Base-by-base conservation (phyloP, 331 rosid genomes). In the Quercus lobata region DNA sequence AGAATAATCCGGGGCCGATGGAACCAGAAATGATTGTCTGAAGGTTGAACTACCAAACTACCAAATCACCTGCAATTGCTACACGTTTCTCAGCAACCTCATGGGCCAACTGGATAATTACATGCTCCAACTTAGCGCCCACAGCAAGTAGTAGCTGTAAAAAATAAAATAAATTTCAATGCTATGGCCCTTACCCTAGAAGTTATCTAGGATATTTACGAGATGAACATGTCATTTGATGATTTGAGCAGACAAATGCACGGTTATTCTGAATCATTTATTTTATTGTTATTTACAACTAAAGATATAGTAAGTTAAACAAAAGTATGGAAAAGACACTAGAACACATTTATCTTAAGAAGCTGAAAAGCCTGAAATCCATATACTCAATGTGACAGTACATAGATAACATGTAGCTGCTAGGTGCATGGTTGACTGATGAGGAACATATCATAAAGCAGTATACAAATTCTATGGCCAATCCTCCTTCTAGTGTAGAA, bases 81-180 rank as follows among this genome's bases (percentile, higher is more conserved):
- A 81, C 24, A 54, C 81, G 91, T 78, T 83, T 88, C 83, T 85
- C 91, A 17, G 91, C 89, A 81, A 85, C 91, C 58, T 85, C 91
- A 2, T 81, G 84, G 65, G 89, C 46, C 46, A 37, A 37, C 46
- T 37, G 11, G 10, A 37, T 37, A 37, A 37, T 37, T 37, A 37
- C 46, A 69, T 88, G 91, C 74, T 86, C 89, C 77, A 86, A 79
- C 74, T 88, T 86, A 5, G 91, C 37, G 27, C 91, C 91, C 15
- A 86, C 88, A 49, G 88, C 88, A 70, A 88, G 86, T 15, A 88
- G 81, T 74, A 88, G 89, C 86, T 88, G 85, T 22, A 62, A 46
- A 58, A 69, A 12, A 46, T 46, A 10, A 46, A 46, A 10, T 65
- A 24, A 6, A 18, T 35, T 63, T 32, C 16, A 34, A 35, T 4